phyloP scores from a whole-genome alignment of 345 rosid species.

The Odontarrhena argentea region DNA sequence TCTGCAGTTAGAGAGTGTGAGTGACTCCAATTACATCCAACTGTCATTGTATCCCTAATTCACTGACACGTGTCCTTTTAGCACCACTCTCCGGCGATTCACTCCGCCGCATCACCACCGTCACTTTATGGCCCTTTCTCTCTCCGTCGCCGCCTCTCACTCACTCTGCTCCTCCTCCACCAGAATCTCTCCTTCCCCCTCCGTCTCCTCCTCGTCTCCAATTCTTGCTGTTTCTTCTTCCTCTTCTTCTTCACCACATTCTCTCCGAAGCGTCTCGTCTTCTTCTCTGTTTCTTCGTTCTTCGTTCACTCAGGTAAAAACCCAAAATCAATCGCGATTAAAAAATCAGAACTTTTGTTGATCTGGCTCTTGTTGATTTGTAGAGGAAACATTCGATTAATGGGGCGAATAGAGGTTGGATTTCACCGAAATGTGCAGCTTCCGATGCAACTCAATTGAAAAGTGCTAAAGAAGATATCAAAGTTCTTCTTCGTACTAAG shows the following conservation, averaged over 20 bases:
- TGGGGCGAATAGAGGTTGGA: slow-evolving; percentile 37
- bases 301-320: slow-evolving; percentile 49
- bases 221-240: slow-evolving; percentile 35
- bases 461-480: slow-evolving; percentile 88
- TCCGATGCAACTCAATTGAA: slow-evolving; percentile 78
- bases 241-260: slow-evolving; percentile 33
- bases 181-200: slow-evolving; percentile 42
- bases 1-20: slow-evolving; percentile 11
- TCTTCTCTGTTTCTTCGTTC: slow-evolving; percentile 52
- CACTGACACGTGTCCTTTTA: slow-evolving; percentile 23
- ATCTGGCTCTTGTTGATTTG: background rate
- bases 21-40: slow-evolving; percentile 34
- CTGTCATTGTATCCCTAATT: slow-evolving; percentile 4
- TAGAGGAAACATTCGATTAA: slow-evolving; percentile 50
- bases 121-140: slow-evolving; percentile 57
- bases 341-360: background rate
- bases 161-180: slow-evolving; percentile 56
- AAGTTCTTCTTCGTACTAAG: slow-evolving; percentile 70
- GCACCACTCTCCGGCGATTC: background rate
- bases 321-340: background rate
- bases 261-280: slow-evolving; percentile 55
- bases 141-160: slow-evolving; percentile 62
- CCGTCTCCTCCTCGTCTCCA: slow-evolving; percentile 32
- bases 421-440: slow-evolving; percentile 60
- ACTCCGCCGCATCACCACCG: slow-evolving; percentile 30